A percentile compares a stretch with the other conserved stretches of the same genome.
These are phyloP conservation scores for Wickerhamiella galacta DNA, from an alignment of 805 yeast species.

Conservation along the genomic window DNA sequence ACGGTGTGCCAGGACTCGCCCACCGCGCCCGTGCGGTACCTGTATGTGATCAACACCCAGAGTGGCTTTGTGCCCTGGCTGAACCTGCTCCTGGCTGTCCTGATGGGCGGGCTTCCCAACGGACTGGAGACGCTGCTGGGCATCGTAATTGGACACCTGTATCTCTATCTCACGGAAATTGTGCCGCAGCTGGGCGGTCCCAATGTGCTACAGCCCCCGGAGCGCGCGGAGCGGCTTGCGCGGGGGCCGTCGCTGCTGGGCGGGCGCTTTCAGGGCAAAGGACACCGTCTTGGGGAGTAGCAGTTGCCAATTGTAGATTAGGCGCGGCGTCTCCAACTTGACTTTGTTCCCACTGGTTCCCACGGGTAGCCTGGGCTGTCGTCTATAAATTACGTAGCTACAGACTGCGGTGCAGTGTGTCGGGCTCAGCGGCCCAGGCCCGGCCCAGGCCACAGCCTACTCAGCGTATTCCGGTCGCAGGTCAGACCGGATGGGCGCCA, in stretches of 20 bases:
- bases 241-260: too few relatives aligned
- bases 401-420: too few relatives aligned
- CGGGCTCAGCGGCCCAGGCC: too few relatives aligned
- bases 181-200: conserved; percentile 19
- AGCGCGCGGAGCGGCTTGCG: not conserved
- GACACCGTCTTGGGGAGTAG: conserved; percentile 16
- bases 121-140: conserved; percentile 18
- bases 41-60: conserved; percentile 17
- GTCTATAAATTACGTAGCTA: too few relatives aligned
- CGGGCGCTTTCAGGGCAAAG: conserved; percentile 12
- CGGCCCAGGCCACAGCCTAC: conserved; percentile 20
- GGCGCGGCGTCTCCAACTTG: not conserved
- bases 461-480: conserved; percentile 72
- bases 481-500: conserved; percentile 78
- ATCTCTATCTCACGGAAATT: conserved; percentile 17
- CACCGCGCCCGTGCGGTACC: conserved; percentile 15
- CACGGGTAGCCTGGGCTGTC: not conserved
- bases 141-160: conserved; percentile 20
- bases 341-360: not conserved
- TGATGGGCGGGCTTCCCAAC: conserved; percentile 17
- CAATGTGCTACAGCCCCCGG: conserved; percentile 3
- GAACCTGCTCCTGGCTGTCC: conserved; percentile 16
- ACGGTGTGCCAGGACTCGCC: conserved; percentile 25
- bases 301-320: too few relatives aligned
- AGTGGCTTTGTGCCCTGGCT: conserved; percentile 21